These are phyloP conservation scores for Vigna reflexopilosa DNA, from an alignment of 306 rosid genomes.

Conservation along the genomic window DNA sequence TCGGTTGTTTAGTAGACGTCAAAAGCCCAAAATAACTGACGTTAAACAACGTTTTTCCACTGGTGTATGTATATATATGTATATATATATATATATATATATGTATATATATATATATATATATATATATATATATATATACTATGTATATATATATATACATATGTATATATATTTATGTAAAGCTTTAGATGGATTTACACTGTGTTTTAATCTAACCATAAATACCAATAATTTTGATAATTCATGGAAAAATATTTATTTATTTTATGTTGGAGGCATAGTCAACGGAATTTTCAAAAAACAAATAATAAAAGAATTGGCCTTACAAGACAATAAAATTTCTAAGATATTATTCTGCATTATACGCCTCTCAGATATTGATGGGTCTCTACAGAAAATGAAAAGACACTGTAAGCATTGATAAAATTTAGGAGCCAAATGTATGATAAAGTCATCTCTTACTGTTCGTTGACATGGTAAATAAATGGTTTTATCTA, in stretches of 20 bases:
- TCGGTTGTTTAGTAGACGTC: too few relatives aligned
- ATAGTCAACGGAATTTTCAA: constrained; percentile 15
- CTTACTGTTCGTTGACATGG: constrained; percentile 48
- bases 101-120: too few relatives aligned
- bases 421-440: constrained; percentile 44
- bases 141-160: too few relatives aligned
- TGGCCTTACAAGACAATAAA: constrained; percentile 25
- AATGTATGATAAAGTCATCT: constrained; percentile 37
- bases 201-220: constrained; percentile 6
- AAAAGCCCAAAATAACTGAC: too few relatives aligned
- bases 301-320: constrained; percentile 19
- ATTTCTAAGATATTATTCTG: constrained; percentile 12
- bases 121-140: too few relatives aligned
- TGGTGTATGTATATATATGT: too few relatives aligned
- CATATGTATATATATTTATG: too few relatives aligned
- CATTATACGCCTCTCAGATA: constrained; percentile 34
- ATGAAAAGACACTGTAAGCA: constrained; percentile 44
- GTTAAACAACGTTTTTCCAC: too few relatives aligned
- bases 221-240: constrained; percentile 18
- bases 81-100: too few relatives aligned
- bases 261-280: constrained; percentile 8
- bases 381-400: constrained; percentile 43
- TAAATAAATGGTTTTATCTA: constrained; percentile 38
- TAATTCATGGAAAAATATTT: not conserved
- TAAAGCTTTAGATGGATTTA: not conserved